Evolutionary conservation across 2,329 filamentous ascomycete genomes (phyloP), one percentile per base, ranked within the genome.

Genomic region (Aspergillus quadricinctus): DNA sequence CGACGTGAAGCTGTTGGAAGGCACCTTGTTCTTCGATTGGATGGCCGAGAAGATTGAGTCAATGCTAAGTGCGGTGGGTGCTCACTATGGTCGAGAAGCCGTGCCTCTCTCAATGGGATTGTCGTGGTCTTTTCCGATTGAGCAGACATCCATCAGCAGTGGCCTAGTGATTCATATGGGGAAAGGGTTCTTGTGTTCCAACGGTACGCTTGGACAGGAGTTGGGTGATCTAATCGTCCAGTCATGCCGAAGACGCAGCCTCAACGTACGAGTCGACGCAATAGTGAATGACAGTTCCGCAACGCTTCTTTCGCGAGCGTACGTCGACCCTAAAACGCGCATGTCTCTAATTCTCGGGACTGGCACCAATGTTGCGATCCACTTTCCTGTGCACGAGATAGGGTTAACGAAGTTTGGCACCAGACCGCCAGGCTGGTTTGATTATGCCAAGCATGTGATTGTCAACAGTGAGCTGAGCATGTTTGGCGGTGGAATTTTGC

Each of bases 391-490:
- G 11, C 70, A 72, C 31, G 77, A 79, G 37, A 78, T 87, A 40
- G 80, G 81, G 3, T 65, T 68, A 19, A 72, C 76, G 51, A 87
- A 87, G 61, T 85, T 84, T 66, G 82, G 82, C 29, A 65, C 69
- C 28, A 77, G 84, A 50, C 78, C 82, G 1, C 72, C 78, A 17
- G 77, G 76, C 41, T 85, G 83, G 82, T 78, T 82, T 56, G 75
- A 79, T 28, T 74, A 78, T 43, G 83, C 83, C n/a, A 77, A 80
- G 29, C 79, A 84, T 57, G 84, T 87, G 31, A 81, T 87, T 52
- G 79, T 86, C 64, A 88, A 88, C 67, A 87, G 81, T 7, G 85
- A 88, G 66, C 75, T 86, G 63, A 86, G 83, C 74, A 86, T 87
- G 84, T 86, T 86, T 60, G 85, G 83, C 56, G 73, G 73, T 31